phyloP scores from a whole-genome alignment of 306 rosid genomes.

The Castanopsis chinensis region DNA sequence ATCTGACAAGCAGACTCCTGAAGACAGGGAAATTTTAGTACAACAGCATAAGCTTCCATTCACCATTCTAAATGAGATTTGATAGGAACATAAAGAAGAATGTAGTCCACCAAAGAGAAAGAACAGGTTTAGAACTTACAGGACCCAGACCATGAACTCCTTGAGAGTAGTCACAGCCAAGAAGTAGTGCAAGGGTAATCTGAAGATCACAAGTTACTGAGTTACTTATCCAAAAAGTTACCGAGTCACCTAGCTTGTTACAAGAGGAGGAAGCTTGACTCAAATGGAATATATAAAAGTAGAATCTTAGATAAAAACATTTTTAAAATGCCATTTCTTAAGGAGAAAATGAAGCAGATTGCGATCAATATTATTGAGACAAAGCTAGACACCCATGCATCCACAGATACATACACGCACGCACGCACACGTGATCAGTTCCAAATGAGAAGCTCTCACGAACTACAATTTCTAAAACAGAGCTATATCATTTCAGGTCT shows the following conservation, averaged over 20 bases:
- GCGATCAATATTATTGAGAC: neutral
- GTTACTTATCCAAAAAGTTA: slow-evolving; percentile 21
- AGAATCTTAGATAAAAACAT: neutral
- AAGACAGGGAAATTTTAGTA: slow-evolving; percentile 15
- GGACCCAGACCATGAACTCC: slow-evolving; percentile 78
- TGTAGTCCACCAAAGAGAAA: neutral
- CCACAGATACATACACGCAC: neutral
- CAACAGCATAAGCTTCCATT: slow-evolving; percentile 23
- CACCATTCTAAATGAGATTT: slow-evolving; percentile 1
- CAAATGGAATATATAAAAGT: neutral
- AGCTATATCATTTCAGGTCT: neutral
- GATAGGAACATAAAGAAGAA: neutral
- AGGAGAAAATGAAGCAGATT: neutral
- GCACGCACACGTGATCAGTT: no score
- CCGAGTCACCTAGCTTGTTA: slow-evolving; percentile 23
- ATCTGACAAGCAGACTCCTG: slow-evolving; percentile 79
- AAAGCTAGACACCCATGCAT: neutral
- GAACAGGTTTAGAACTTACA: slow-evolving; percentile 41
- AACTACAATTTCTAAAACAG: neutral
- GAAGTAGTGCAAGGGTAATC: slow-evolving; percentile 76
- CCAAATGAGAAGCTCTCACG: neutral
- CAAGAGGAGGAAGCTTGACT: slow-evolving; percentile 9
- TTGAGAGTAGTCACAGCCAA: slow-evolving; percentile 72
- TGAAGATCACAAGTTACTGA: slow-evolving; percentile 39
- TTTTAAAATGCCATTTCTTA: neutral